Evolutionary conservation across 2,329 filamentous ascomycete species (phyloP).

Genomic region (Zasmidium cellare): DNA sequence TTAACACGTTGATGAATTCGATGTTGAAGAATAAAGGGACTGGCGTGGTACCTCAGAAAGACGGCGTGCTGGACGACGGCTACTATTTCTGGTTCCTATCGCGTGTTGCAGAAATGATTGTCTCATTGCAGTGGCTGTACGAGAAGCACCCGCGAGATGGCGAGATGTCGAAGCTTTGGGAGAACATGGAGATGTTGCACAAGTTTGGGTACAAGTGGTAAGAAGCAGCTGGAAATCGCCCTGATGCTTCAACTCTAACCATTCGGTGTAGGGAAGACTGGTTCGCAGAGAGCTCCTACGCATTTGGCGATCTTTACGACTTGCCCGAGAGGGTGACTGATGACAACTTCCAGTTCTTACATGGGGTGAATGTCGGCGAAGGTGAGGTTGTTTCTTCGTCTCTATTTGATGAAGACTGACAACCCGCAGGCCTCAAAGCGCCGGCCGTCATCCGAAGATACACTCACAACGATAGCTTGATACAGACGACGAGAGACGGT

Average conservation of each 20-base stretch:
- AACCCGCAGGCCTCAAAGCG: conserved; percentile 39
- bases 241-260: too few relatives aligned
- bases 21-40: conserved; percentile 59
- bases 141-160: conserved; percentile 43
- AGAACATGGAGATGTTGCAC: conserved; percentile 47
- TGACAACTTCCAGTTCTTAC: conserved; percentile 41
- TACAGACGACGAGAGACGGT: conserved; percentile 42
- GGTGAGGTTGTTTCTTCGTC: conserved; percentile 21
- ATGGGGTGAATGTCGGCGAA: conserved; percentile 51
- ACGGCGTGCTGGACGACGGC: conserved; percentile 42
- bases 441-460: conserved; percentile 47
- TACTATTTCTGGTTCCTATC: conserved; percentile 37
- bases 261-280: conserved; percentile 22
- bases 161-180: conserved; percentile 37
- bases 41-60: conserved; percentile 49
- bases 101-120: conserved; percentile 46
- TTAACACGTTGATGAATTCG: conserved; percentile 50
- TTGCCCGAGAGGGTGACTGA: conserved; percentile 24
- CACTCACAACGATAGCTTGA: conserved; percentile 44
- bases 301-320: conserved; percentile 23
- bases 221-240: too few relatives aligned
- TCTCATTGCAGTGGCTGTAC: conserved; percentile 52
- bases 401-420: too few relatives aligned
- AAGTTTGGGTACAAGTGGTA: conserved; percentile 34
- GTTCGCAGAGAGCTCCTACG: conserved; percentile 32